Percentiles rank a stretch among this genome's conserved stretches.
phyloP scores from a whole-genome alignment of 1,284 basidiomycete species.

The Marasmius tenuissimus region DNA sequence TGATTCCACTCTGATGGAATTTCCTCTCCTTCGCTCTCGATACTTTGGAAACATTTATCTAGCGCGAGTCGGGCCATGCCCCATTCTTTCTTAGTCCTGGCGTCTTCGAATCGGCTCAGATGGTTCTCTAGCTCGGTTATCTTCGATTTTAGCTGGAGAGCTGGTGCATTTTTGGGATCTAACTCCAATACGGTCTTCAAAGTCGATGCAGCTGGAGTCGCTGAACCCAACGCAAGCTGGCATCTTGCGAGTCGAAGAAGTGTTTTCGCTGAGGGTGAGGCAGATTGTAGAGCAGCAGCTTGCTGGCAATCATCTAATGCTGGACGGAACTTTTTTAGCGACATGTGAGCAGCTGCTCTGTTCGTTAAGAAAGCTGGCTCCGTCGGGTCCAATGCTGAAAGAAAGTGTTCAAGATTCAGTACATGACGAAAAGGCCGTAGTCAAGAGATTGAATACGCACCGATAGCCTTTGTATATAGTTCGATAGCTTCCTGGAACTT shows the following conservation, averaged over 20 bases:
- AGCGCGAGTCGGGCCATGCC: conserved; percentile 68
- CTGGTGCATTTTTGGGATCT: conserved; percentile 57
- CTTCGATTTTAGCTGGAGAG: conserved; percentile 59
- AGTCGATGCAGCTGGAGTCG: conserved; percentile 63
- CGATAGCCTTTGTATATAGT: conserved; percentile 78
- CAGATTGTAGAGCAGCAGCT: conserved; percentile 66
- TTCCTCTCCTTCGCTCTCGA: conserved; percentile 73
- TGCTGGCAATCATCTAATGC: conserved; percentile 81
- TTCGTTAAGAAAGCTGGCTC: conserved; percentile 83
- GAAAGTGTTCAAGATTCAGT: not conserved
- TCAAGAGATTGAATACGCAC: conserved; percentile 31
- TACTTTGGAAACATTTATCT: conserved; percentile 69
- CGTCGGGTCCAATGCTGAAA: conserved; percentile 58
- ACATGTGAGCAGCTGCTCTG: conserved; percentile 85
- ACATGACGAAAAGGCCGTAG: not conserved
- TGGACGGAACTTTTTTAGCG: conserved; percentile 69
- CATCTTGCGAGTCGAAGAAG: conserved; percentile 78
- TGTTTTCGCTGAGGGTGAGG: conserved; percentile 60
- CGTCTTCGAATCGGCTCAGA: conserved; percentile 59
- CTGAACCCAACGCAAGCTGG: conserved; percentile 73
- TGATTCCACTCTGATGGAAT: conserved; percentile 75
- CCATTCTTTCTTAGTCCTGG: conserved; percentile 65
- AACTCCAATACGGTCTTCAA: conserved; percentile 54
- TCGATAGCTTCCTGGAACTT: conserved; percentile 72
- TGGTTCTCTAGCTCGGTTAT: conserved; percentile 64